Conservation (phyloP, 164 flowering plant genomes). For the Taxillus chinensis region DNA sequence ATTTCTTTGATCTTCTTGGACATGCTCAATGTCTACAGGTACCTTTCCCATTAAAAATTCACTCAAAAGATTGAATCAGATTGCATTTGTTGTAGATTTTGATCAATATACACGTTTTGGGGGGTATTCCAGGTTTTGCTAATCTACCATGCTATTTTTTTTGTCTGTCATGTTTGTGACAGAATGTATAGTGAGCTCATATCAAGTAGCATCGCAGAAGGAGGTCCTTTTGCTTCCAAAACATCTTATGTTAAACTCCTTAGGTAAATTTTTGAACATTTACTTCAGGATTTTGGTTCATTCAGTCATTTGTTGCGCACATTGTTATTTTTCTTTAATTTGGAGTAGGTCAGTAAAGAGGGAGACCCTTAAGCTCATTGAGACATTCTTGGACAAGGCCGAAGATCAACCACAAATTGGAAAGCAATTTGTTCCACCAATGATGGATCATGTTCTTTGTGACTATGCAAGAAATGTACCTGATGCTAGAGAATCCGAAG, state of each 20-base stretch:
- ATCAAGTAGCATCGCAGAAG: slow-evolving; percentile 80
- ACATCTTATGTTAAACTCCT: slow-evolving; percentile 84
- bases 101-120: too few species aligned
- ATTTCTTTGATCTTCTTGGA: slow-evolving; percentile 85
- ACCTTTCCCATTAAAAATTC: background rate
- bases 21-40: slow-evolving; percentile 98
- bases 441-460: slow-evolving; percentile 98
- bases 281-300: background rate
- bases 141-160: background rate
- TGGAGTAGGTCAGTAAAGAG: slow-evolving; percentile 81
- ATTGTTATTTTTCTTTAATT: background rate
- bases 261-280: slow-evolving; percentile 30
- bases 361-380: slow-evolving; percentile 93
- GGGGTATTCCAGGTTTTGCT: background rate
- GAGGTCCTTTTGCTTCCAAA: slow-evolving; percentile 84
- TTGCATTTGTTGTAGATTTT: too few species aligned
- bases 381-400: slow-evolving; percentile 95
- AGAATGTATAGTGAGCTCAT: slow-evolving; percentile 99
- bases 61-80: background rate
- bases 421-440: slow-evolving; percentile 95
- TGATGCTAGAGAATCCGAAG: slow-evolving; percentile 98
- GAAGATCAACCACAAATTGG: slow-evolving; percentile 97
- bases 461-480: slow-evolving; percentile 94
- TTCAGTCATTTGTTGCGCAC: too few species aligned
- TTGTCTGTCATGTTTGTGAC: slow-evolving; percentile 15